These are phyloP conservation scores for Colletotrichum theobromicola DNA, from an alignment of 2,329 filamentous ascomycete species.

Conservation along the genomic window DNA sequence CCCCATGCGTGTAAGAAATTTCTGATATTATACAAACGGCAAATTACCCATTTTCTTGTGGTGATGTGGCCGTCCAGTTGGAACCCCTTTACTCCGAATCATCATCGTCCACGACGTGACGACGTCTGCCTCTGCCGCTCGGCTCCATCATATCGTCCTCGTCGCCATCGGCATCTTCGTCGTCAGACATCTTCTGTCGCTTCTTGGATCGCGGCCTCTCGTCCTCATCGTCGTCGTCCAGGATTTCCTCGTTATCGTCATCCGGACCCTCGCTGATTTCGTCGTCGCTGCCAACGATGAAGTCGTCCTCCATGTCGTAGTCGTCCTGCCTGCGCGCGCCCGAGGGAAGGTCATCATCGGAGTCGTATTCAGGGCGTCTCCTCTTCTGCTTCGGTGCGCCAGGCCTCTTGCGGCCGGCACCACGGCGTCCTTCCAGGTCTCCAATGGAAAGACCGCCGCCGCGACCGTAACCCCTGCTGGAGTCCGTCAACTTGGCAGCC, in stretches of 20 bases:
- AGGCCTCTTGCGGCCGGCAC: slow-evolving; percentile 58
- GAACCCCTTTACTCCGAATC: slow-evolving; percentile 50
- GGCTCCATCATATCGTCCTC: slow-evolving; percentile 51
- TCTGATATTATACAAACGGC: slow-evolving; percentile 7
- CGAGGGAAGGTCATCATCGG: slow-evolving; percentile 73
- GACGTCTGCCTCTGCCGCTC: slow-evolving; percentile 53
- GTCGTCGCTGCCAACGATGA: slow-evolving; percentile 78
- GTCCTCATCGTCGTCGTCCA: slow-evolving; percentile 58
- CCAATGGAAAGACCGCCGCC: slow-evolving; percentile 68
- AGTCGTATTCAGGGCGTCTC: slow-evolving; percentile 71
- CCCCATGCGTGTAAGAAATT: not conserved
- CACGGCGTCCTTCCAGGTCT: slow-evolving; percentile 69
- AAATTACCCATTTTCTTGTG: not conserved
- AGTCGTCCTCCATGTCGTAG: slow-evolving; percentile 81
- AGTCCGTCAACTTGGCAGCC: slow-evolving; percentile 63
- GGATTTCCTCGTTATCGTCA: slow-evolving; percentile 63
- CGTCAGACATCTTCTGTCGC: slow-evolving; percentile 53
- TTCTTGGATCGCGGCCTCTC: slow-evolving; percentile 52
- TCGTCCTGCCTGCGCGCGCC: slow-evolving; percentile 69
- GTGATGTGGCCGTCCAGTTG: not conserved
- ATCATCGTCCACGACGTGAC: slow-evolving; percentile 64
- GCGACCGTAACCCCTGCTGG: slow-evolving; percentile 53
- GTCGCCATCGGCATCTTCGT: slow-evolving; percentile 52
- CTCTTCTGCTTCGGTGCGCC: slow-evolving; percentile 57
- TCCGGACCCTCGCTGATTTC: slow-evolving; percentile 64